Conservation (phyloP, 331 rosid genomes). For the Telfairia occidentalis region DNA sequence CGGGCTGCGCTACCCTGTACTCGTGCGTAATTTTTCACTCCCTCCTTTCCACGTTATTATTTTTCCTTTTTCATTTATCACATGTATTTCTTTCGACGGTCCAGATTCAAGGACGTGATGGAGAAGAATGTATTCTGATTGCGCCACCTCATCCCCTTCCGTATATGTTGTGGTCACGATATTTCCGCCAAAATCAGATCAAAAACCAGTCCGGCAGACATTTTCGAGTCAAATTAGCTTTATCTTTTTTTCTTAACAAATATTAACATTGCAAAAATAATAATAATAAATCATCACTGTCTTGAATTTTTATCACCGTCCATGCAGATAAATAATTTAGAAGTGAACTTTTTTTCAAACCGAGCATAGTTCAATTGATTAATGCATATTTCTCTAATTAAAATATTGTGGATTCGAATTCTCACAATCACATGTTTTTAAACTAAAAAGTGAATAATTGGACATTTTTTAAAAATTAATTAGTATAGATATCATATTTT, state of each 20-base stretch:
- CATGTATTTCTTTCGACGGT: not conserved
- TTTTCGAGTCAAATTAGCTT: not conserved
- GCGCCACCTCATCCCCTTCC: not conserved
- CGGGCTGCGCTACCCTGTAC: constrained; percentile 59
- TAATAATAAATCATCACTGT: not conserved
- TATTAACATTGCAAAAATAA: not conserved
- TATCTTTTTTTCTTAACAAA: not conserved
- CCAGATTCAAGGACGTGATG: not conserved
- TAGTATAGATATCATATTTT: too few species aligned
- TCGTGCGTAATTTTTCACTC: constrained; percentile 25
- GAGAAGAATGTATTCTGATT: not conserved
- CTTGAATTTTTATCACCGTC: not conserved
- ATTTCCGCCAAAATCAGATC: not conserved
- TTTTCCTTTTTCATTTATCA: not conserved
- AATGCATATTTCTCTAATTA: too few species aligned
- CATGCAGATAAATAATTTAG: not conserved
- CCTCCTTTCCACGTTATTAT: not conserved
- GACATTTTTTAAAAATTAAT: too few species aligned
- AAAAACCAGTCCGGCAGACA: not conserved
- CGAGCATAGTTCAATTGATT: too few species aligned
- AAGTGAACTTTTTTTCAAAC: too few species aligned
- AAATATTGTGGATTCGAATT: too few species aligned
- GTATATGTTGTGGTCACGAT: not conserved
- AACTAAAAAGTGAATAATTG: too few species aligned
- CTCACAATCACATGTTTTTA: too few species aligned